phyloP scores from a whole-genome alignment of 805 yeast genomes.

The Myxozyma sirexii region DNA sequence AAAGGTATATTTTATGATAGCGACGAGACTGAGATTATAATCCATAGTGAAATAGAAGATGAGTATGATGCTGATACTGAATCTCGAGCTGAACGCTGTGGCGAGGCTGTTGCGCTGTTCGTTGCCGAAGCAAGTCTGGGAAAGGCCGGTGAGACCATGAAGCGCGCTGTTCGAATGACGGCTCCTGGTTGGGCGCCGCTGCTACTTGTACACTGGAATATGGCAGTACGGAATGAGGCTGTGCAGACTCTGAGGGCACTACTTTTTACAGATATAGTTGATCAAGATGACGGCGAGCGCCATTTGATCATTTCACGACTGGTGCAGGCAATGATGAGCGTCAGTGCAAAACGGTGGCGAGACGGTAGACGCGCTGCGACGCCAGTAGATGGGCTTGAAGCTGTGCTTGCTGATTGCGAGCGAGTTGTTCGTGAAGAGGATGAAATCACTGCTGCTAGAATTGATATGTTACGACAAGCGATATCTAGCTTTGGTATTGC shows the following conservation, averaged over 20 bases:
- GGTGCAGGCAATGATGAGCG: not conserved
- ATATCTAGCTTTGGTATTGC: not conserved
- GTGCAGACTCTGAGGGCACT: not conserved
- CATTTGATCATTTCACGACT: not conserved
- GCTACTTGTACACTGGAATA: conserved; percentile 20
- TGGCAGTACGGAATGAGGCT: conserved; percentile 11
- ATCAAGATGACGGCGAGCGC: conserved; percentile 3
- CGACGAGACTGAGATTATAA: not conserved
- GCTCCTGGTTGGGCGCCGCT: conserved; percentile 22
- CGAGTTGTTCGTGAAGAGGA: not conserved
- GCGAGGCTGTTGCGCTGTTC: conserved; percentile 13
- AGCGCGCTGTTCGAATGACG: not conserved
- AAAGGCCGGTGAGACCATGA: conserved; percentile 7
- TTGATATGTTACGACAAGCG: not conserved
- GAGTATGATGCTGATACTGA: conserved; percentile 10
- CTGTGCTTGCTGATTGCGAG: conserved; percentile 8
- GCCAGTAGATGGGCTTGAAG: conserved; percentile 14
- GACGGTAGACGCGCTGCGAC: not conserved
- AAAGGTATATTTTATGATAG: not conserved
- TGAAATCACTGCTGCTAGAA: not conserved
- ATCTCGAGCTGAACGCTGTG: not conserved
- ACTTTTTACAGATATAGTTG: not conserved
- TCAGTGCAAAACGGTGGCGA: conserved; percentile 1
- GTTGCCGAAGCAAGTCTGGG: conserved; percentile 1
- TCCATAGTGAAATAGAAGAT: not conserved